Conservation (phyloP, 768 basidiomycete genomes). For the Suillus spraguei region DNA sequence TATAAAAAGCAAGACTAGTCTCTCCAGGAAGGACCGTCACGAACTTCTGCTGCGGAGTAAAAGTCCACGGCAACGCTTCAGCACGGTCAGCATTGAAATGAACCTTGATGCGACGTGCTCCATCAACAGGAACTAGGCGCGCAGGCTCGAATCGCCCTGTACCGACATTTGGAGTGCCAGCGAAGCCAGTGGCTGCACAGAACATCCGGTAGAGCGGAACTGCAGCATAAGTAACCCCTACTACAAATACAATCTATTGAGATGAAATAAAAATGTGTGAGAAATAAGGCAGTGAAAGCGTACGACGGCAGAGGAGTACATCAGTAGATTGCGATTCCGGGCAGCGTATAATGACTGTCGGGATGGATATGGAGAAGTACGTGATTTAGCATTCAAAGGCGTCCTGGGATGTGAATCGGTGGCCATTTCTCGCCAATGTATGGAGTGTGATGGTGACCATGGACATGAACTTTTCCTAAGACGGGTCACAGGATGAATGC, state of each 20-base stretch:
- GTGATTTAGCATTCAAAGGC: slow-evolving; percentile 17
- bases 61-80: slow-evolving; percentile 90
- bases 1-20: slow-evolving; percentile 95
- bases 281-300: slow-evolving; percentile 28
- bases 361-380: slow-evolving; percentile 29
- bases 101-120: slow-evolving; percentile 81
- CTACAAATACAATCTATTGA: slow-evolving; percentile 68
- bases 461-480: not conserved
- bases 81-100: slow-evolving; percentile 94
- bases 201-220: slow-evolving; percentile 98
- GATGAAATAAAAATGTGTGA: slow-evolving; percentile 10
- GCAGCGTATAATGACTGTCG: slow-evolving; percentile 50
- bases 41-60: slow-evolving; percentile 87
- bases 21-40: slow-evolving; percentile 94
- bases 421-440: slow-evolving; percentile 8
- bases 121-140: slow-evolving; percentile 75
- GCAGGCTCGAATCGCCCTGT: slow-evolving; percentile 85
- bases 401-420: slow-evolving; percentile 3
- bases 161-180: slow-evolving; percentile 89
- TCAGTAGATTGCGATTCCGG: slow-evolving; percentile 72
- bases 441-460: not conserved
- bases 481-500: not conserved
- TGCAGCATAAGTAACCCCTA: slow-evolving; percentile 94
- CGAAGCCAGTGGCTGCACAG: slow-evolving; percentile 96
- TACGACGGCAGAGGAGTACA: slow-evolving; percentile 87